These are phyloP conservation scores for Porcisia deanei DNA, from an alignment of 208 protist species.

Conservation along the genomic window DNA sequence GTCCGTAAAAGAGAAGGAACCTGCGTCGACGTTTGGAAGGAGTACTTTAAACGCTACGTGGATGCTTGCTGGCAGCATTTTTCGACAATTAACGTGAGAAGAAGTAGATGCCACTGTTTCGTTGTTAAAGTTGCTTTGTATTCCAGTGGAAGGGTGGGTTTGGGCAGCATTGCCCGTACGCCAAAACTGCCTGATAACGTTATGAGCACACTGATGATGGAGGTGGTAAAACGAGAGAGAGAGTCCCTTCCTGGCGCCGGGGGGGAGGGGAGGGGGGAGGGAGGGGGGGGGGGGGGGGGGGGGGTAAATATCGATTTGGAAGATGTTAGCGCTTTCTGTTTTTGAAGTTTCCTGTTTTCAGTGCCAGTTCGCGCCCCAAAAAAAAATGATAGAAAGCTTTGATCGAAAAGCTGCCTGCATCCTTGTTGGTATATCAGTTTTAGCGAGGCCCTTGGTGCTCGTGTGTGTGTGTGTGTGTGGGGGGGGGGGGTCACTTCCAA, in stretches of 20 bases:
- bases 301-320: not conserved
- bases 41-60: not conserved
- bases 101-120: not conserved
- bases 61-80: not conserved
- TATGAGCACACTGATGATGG: not conserved
- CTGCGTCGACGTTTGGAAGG: not conserved
- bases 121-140: not conserved
- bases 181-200: not conserved
- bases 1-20: not conserved
- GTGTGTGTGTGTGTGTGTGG: too few relatives aligned
- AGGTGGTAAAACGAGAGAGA: constrained; percentile 3
- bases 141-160: not conserved
- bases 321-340: not conserved
- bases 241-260: not conserved
- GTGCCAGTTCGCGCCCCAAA: not conserved
- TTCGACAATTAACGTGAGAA: not conserved
- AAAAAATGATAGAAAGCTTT: not conserved
- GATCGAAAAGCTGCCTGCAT: not conserved
- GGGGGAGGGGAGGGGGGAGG: too few relatives aligned
- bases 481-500: not conserved
- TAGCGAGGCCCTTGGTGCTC: not conserved
- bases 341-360: not conserved
- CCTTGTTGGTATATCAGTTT: not conserved
- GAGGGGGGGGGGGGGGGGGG: too few relatives aligned
- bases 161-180: not conserved